Base-by-base conservation (phyloP, 2,329 filamentous ascomycete genomes). In the Claviceps citrina region DNA sequence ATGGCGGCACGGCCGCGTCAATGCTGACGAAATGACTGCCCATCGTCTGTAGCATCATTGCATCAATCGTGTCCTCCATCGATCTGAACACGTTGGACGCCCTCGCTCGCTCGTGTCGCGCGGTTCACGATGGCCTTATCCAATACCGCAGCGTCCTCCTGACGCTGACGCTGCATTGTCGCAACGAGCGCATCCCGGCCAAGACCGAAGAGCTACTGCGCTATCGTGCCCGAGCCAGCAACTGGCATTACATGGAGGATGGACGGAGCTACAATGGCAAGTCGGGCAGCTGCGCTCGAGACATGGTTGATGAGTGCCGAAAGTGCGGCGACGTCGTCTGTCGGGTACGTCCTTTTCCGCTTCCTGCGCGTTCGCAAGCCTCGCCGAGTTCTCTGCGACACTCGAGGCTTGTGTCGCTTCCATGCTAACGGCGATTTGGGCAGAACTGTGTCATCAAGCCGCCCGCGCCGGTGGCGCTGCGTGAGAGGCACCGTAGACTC, bases 361-460 rank as follows among this genome's bases (percentile, higher is more conserved):
- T 26, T 24, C 6, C 33, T 36, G 24, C 32, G 15, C 13, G 18
- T 12, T 24, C n/a, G 31, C 30, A 27, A 25, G 36, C 16, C 25
- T 26, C 20, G n/a, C 22, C 31, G n/a, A 10, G 9, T 15, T 9
- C 4, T 32, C 25, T 13, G 12, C 19, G 13, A 12, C 6, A 15
- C n/a, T 15, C 24, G 7, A n/a, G 19, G 19, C 43, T 22, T 40
- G 31, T 12, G n/a, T 20, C n/a, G n/a, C 33, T 26, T 25, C 16
- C 18, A 37, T 40, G 10, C 44, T 46, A 33, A 46, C 35, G 26
- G n/a, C 13, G 16, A 27, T 5, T 22, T 27, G 18, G 6, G 39
- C 57, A 93, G 85, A 96, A 96, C 51, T 96, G 89, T 60, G 79
- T 80, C 5, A 81, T 84, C 52, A 94, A 95, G 59, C 77, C 82